Base-by-base conservation (phyloP, 1,284 basidiomycete species). In the Cutaneotrichosporon spelunceum region DNA sequence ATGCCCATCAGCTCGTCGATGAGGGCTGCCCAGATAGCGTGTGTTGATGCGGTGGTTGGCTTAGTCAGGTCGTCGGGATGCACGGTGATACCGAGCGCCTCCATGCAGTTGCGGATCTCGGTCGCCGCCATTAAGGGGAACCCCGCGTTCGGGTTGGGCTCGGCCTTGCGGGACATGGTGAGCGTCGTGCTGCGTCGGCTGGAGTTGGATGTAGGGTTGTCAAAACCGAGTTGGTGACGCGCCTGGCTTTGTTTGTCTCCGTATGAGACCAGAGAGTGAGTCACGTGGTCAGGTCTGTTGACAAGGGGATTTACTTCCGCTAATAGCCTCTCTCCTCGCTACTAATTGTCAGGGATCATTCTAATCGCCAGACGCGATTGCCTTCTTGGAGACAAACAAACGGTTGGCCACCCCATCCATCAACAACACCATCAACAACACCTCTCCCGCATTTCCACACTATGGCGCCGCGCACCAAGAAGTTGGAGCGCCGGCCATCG, bases 1-100 rank as follows among this genome's bases (percentile, higher is more conserved):
- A 91, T 81, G 42, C 84, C 84, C 42, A 87, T 88, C 57, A 91
- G 83, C 67, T 87, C 84, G 48, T 87, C 83, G 33, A 93, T 82
- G 67, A 90, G 87, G 2, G 61, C 66, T 3, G 64, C 48, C 57
- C 69, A 77, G 33, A 78, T 69, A 19, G 78, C 80, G 50, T 87
- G 83, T 21, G 90, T 87, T 62, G 88, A 65, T 42, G 88, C 86
- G 0, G 86, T 72, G 0, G 85, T 85, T 0, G 90, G 90, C 44
- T 84, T 83, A 27, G 82, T 72, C 47, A 93, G 84, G 68, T 91
- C 88, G 60, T 90, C 87, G 52, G 82, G 82, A 61, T 83, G 84
- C 39, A 89, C 82, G 9, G 83, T 59, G 59, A 78, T 70, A 3
- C 67, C 70, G 3, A 79, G 68, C 10, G 72, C 73, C 4, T 56